A percentile compares a stretch with the other conserved stretches of the same genome.
These are phyloP conservation scores for Immersiella caudata DNA, from an alignment of 495 filamentous ascomycete species.

Conservation along the genomic window DNA sequence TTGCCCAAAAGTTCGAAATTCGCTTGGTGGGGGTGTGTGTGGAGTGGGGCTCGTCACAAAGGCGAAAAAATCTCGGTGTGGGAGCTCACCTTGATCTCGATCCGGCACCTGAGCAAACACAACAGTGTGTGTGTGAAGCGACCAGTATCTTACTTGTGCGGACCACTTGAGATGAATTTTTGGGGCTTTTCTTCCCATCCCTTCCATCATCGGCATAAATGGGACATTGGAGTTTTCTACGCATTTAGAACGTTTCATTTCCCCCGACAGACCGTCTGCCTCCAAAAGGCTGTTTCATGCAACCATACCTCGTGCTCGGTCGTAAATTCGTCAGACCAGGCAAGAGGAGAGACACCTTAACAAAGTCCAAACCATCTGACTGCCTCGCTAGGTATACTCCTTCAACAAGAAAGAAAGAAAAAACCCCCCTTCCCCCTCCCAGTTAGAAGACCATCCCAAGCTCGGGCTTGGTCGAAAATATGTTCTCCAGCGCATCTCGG, in stretches of 20 bases:
- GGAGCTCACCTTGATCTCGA: slow-evolving; percentile 8
- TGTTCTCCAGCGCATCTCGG: slow-evolving; percentile 75
- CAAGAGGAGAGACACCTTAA: neutral
- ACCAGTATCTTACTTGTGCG: neutral
- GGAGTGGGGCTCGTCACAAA: slow-evolving; percentile 11
- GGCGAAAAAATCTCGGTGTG: slow-evolving; percentile 3
- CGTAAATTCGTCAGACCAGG: neutral
- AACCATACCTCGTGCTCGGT: neutral
- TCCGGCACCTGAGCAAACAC: neutral
- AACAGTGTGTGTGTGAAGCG: too few species aligned
- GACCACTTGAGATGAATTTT: too few species aligned
- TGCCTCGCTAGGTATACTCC: neutral
- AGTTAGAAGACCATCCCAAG: slow-evolving; percentile 37
- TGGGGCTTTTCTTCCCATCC: too few species aligned
- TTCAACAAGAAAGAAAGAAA: neutral
- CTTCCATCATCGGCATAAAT: too few species aligned
- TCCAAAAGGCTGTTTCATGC: too few species aligned
- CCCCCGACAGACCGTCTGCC: too few species aligned
- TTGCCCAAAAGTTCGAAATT: slow-evolving; percentile 33
- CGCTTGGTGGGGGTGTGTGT: slow-evolving; percentile 34
- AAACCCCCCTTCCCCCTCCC: too few species aligned
- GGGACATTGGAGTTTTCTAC: too few species aligned
- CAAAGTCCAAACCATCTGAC: neutral
- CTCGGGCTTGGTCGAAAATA: slow-evolving; percentile 68
- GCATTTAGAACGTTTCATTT: too few species aligned